Evolutionary conservation across 257 asterid genomes (phyloP).

Genomic region (Echium plantagineum): DNA sequence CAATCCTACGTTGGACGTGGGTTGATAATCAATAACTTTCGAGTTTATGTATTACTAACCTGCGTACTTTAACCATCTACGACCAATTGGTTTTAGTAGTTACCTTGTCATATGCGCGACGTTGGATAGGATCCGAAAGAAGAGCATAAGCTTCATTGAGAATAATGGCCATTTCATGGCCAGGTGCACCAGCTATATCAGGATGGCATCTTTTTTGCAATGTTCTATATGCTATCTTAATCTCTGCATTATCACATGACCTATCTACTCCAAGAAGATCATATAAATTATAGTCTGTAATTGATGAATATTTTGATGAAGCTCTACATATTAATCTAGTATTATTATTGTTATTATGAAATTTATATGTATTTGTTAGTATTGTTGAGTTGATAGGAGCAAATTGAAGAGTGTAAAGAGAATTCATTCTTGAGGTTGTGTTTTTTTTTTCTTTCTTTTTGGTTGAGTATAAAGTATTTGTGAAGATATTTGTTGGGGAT

Average conservation of each 20-base stretch:
- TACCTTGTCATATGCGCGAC: slow-evolving; percentile 79
- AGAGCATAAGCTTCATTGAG: slow-evolving; percentile 84
- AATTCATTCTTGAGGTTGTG: slow-evolving; percentile 28
- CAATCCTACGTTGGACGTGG: too few species aligned
- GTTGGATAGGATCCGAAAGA: slow-evolving; percentile 59
- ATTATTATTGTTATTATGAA: too few species aligned
- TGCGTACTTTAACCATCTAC: too few species aligned
- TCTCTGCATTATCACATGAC: slow-evolving; percentile 40
- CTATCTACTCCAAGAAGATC: slow-evolving; percentile 78
- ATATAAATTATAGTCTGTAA: slow-evolving; percentile 67
- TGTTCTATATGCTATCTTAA: slow-evolving; percentile 64
- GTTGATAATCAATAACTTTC: too few species aligned
- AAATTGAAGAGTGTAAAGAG: slow-evolving; percentile 15
- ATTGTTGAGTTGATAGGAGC: neutral
- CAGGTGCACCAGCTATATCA: slow-evolving; percentile 73
- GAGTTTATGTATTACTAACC: too few species aligned
- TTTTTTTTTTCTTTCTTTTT: too few species aligned
- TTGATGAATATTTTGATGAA: slow-evolving; percentile 14
- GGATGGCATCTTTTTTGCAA: slow-evolving; percentile 94
- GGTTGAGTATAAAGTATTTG: too few species aligned
- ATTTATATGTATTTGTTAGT: slow-evolving; percentile 10
- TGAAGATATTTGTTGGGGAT: neutral
- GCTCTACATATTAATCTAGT: slow-evolving; percentile 23
- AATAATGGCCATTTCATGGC: slow-evolving; percentile 90
- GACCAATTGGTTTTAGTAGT: too few species aligned